Conservation (phyloP, 495 filamentous ascomycete species). For the Penicillium longicatenatum region DNA sequence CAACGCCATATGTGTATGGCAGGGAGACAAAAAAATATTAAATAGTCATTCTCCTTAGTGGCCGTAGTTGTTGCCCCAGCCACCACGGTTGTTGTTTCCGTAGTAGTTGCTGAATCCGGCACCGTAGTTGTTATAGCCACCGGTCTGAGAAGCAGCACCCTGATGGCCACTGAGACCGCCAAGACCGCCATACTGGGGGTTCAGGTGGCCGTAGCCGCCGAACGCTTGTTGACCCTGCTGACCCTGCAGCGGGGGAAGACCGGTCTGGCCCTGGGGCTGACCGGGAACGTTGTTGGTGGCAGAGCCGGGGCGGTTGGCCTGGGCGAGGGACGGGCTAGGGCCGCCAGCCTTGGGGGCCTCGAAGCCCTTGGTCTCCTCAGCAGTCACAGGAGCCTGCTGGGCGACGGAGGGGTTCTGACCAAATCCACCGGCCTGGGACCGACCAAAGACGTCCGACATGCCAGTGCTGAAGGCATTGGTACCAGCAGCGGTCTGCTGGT, state of each 20-base stretch:
- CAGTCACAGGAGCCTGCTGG: constrained; percentile 61
- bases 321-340: constrained; percentile 81
- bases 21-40: constrained; percentile 11
- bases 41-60: constrained; percentile 30
- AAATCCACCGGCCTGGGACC: constrained; percentile 62
- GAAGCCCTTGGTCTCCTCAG: constrained; percentile 76
- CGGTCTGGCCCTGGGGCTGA: constrained; percentile 57
- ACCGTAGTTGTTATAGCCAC: constrained; percentile 52
- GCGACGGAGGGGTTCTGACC: constrained; percentile 66
- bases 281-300: constrained; percentile 72
- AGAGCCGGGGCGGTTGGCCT: constrained; percentile 79
- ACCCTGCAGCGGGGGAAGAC: constrained; percentile 75
- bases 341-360: constrained; percentile 74
- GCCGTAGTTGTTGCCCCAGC: constrained; percentile 73
- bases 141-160: constrained; percentile 55
- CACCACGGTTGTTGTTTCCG: constrained; percentile 52
- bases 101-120: constrained; percentile 60
- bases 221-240: constrained; percentile 68
- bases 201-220: constrained; percentile 74
- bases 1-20: constrained; percentile 40
- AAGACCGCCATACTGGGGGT: constrained; percentile 72
- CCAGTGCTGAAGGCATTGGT: constrained; percentile 65
- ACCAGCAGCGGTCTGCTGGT: constrained; percentile 59
- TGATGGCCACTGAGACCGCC: constrained; percentile 70
- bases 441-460: constrained; percentile 78